Percentiles rank a stretch among this genome's conserved stretches.
phyloP scores from a whole-genome alignment of 129 eudicot species.

The Artemisia tridentata region DNA sequence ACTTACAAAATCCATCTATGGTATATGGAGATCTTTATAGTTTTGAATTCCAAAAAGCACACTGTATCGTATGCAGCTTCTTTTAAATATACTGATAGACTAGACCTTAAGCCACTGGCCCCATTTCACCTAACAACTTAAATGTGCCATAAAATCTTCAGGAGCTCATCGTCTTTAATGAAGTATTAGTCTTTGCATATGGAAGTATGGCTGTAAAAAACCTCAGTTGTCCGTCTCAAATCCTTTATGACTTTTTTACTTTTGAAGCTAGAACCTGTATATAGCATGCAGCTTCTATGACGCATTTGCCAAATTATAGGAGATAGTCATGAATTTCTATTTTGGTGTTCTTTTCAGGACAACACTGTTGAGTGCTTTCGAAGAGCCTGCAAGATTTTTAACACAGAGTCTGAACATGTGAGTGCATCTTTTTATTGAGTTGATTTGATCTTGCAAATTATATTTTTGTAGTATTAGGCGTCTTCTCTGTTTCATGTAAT shows the following conservation, averaged over 20 bases:
- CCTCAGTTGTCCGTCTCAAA: not conserved
- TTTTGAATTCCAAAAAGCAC: too few species aligned
- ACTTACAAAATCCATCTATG: too few species aligned
- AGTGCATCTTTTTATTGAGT: conserved; percentile 27
- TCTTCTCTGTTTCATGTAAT: not conserved
- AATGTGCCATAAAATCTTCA: too few species aligned
- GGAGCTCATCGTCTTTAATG: too few species aligned
- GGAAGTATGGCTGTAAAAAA: conserved; percentile 2
- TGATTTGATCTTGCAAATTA: conserved; percentile 4
- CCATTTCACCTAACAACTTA: too few species aligned
- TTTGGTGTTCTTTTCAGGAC: conserved; percentile 51
- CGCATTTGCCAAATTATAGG: conserved; percentile 8
- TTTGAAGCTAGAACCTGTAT: conserved; percentile 7
- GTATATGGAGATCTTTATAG: too few species aligned
- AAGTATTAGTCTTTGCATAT: conserved; percentile 9
- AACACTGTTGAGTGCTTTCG: conserved; percentile 76
- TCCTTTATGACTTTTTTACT: not conserved
- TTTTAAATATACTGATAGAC: too few species aligned
- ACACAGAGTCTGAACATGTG: conserved; percentile 72
- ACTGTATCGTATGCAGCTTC: too few species aligned
- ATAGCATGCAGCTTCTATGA: conserved; percentile 4
- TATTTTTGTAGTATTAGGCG: not conserved
- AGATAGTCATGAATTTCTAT: conserved; percentile 4
- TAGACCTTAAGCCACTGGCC: too few species aligned
- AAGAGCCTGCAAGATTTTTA: conserved; percentile 97